Base-by-base conservation (phyloP, 805 yeast genomes). In the Cyberlindnera samutprakarnensis region DNA sequence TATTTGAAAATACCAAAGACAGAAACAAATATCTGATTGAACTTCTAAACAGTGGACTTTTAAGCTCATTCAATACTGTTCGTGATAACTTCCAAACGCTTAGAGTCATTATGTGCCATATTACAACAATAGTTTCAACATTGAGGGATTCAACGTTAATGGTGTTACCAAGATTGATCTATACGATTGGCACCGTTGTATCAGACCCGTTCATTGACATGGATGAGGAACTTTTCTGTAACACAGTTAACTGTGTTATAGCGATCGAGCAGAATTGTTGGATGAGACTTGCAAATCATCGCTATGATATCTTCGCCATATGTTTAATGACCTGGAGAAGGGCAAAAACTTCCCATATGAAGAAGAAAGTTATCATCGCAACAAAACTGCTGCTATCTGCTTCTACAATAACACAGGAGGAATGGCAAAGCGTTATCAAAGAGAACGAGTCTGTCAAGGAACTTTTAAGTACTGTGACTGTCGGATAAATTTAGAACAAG, bases 131-230 rank as follows among this genome's bases (percentile, higher is more conserved):
- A 3, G 18, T 51, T 1, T 13, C 28, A 4, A 23, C 23, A 2
- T 26, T 49, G 17, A 22, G 27, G 5, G 12, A 37, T 1, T 15
- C 32, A 4, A 36, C 42, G 2, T 19, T 39, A 21, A 42, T 35
- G 26, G 23, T 36, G 1, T 26, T 48, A 0, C 49, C 52, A 12
- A 37, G 54, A n/a, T 26, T 51, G 28, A 3, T 48, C 4, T 42
- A 39, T 20, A 24, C 42, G 11, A 6, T 51, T 8, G 52, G 54
- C 0, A 40, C 28, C 10, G 18, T 51, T 3, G 11, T 49, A 10
- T 24, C 45, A 0, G 41, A 49, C 27, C 56, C 56, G 1, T 49
- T 48, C 30, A 36, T 49, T 8, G 42, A 42, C 24, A 7, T 37
- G 8, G 16, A 35, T 12, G 38, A 36, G 5, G 24, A 35, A 4